Evolutionary conservation across 441 rosid genomes (phyloP), one percentile per base, ranked within the genome.

Genomic region (Syzygium syzygioides): DNA sequence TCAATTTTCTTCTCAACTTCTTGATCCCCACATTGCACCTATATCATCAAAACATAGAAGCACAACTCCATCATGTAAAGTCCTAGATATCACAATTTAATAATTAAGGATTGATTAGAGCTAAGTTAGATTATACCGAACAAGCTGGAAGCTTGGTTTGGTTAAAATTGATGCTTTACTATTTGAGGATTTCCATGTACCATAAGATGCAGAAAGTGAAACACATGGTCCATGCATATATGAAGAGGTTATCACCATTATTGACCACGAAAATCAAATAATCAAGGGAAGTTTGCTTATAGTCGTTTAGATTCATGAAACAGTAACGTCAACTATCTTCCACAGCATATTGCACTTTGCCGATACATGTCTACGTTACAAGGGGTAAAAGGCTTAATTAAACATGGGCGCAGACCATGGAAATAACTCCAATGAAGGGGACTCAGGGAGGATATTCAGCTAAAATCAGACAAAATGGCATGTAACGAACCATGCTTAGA

Each of bases 1-100:
- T 96, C 98, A 66, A 98, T 96, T 92, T 96, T 96, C 95, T 96
- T 96, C 87, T 98, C 99, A 55, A 96, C 94, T 62, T 98, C 98
- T 25, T 86, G 88, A 86, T 94, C 98, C 87, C 99, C 99, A 83
- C 99, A 98, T 91, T 96, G 98, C 60, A 96, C 99, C 99, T 98
- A 68, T 55, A 28, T 25, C 55, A 55, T n/a, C 62, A 56, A 53
- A 4, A 12, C 30, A 41, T 25, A 30, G 50, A 3, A 32, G 28
- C 87, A 85, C 28, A 55, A 34, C 30, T 76, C 18, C 83, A 30
- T 85, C 50, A 85, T 19, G 57, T 85, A 34, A 85, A 57, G 50
- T 41, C 41, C 50, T 20, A 30, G 48, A 85, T 55, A 55, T 85
- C 86, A 32, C 30, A 37, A 76, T 9, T 11, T 76, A 76, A 20